Conservation (phyloP, 495 filamentous ascomycete genomes). For the Hypoxylon fragiforme region DNA sequence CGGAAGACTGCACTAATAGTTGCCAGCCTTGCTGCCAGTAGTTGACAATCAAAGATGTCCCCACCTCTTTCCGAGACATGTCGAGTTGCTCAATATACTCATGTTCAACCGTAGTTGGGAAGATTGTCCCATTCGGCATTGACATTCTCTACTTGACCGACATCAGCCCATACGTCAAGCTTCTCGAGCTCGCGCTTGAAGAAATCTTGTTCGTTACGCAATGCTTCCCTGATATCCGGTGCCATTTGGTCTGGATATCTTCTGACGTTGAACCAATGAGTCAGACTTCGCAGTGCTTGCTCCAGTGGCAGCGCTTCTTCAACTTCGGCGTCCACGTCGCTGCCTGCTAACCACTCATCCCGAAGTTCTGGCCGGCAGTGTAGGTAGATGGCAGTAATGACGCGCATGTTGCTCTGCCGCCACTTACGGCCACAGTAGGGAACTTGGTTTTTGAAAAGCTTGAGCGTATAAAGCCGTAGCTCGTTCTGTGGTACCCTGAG, state of each 20-base stretch:
- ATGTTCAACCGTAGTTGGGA: conserved; percentile 22
- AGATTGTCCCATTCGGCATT: conserved; percentile 39
- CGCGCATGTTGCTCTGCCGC: conserved; percentile 97
- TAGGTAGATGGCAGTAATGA: conserved; percentile 94
- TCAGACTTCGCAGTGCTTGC: conserved; percentile 81
- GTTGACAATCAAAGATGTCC: background rate
- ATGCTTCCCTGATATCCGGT: conserved; percentile 59
- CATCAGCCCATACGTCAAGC: conserved; percentile 60
- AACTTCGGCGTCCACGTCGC: conserved; percentile 87
- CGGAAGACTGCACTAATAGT: background rate
- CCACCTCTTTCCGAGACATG: background rate
- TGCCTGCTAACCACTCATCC: conserved; percentile 93
- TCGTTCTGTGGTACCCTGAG: conserved; percentile 87
- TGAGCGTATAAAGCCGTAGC: conserved; percentile 90
- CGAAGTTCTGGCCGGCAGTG: conserved; percentile 89
- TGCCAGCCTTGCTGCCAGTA: background rate
- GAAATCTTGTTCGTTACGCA: conserved; percentile 84
- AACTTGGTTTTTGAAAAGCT: conserved; percentile 97
- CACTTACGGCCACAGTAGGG: conserved; percentile 98
- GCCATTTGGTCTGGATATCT: conserved; percentile 82
- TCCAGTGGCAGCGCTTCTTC: conserved; percentile 90
- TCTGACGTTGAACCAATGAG: conserved; percentile 89
- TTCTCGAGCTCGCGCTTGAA: conserved; percentile 88
- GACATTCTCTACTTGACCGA: conserved; percentile 39
- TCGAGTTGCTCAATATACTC: conserved; percentile 1